Conservation (phyloP, 169 alveolate genomes). For the Plasmodium cynomolgi region DNA sequence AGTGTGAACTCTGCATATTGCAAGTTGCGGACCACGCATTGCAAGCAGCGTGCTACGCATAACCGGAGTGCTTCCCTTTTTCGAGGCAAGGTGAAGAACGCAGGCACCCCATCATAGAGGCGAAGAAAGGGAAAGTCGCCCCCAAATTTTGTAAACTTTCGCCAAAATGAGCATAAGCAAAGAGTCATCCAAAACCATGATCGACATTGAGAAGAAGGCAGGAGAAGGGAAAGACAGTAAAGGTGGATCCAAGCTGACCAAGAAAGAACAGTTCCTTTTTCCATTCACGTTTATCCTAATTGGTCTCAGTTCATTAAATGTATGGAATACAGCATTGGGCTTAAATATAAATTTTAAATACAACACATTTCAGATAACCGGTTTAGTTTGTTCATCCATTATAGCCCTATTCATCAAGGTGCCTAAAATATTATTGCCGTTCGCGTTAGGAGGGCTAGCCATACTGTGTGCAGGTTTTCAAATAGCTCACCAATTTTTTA, state of each 20-base stretch:
- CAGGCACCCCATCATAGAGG: neutral
- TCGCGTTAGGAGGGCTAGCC: constrained; percentile 18
- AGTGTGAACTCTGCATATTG: neutral
- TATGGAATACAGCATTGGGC: constrained; percentile 70
- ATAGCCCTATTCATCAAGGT: constrained; percentile 28
- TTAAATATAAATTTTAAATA: constrained; percentile 48
- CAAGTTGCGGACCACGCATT: neutral
- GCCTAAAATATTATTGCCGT: constrained; percentile 44
- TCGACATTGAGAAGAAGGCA: constrained; percentile 25
- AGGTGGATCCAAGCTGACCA: neutral
- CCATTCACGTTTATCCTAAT: constrained; percentile 36
- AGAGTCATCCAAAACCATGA: constrained; percentile 20
- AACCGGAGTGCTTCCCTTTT: neutral
- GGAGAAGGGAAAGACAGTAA: constrained; percentile 1
- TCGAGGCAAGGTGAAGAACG: neutral
- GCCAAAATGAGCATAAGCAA: constrained; percentile 37
- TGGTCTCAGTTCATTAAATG: constrained; percentile 66
- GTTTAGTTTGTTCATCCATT: constrained; percentile 52
- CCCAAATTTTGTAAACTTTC: neutral
- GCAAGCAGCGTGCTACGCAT: neutral
- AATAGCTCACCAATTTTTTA: constrained; percentile 24
- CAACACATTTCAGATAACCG: constrained; percentile 50
- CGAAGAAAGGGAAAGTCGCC: neutral
- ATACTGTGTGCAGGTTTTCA: constrained; percentile 51
- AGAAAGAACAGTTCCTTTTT: neutral